A percentile compares a stretch with the other conserved stretches of the same genome.
Evolutionary conservation across 2,329 filamentous ascomycete species (phyloP).

Genomic region (Ceratocystis papillata): DNA sequence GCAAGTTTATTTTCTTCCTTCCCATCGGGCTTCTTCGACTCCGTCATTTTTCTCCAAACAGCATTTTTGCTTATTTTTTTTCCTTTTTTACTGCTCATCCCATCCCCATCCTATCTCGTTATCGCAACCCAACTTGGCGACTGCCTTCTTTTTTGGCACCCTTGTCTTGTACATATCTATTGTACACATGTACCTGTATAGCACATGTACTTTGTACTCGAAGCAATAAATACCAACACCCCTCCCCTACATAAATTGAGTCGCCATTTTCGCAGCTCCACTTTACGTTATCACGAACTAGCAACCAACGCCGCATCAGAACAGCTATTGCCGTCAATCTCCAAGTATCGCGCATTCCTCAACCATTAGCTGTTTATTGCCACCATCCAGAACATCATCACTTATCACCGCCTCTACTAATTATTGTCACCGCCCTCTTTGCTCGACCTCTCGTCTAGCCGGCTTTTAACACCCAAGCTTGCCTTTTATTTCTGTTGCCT

Average conservation of each 20-base stretch:
- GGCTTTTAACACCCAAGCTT: background rate
- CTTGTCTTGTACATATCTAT: background rate
- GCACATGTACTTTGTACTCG: background rate
- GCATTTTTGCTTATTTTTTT: background rate
- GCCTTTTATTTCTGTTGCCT: background rate
- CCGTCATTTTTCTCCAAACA: background rate
- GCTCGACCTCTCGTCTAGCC: background rate
- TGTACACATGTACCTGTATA: background rate
- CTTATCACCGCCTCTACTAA: background rate
- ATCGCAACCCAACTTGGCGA: conserved; percentile 9
- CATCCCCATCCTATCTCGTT: conserved; percentile 9
- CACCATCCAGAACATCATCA: background rate
- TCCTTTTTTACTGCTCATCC: background rate
- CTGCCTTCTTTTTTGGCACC: background rate
- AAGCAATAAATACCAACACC: conserved; percentile 8
- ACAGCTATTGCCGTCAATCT: background rate
- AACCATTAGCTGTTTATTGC: background rate
- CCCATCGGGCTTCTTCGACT: background rate
- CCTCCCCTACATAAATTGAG: background rate
- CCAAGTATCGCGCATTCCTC: too few species aligned
- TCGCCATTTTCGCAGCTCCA: background rate
- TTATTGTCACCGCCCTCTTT: background rate
- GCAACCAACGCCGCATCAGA: background rate
- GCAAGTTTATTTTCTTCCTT: background rate
- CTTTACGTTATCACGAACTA: conserved; percentile 1